Evolutionary conservation across 2,329 filamentous ascomycete species (phyloP).

Genomic region (Cladophialophora chaetospira): DNA sequence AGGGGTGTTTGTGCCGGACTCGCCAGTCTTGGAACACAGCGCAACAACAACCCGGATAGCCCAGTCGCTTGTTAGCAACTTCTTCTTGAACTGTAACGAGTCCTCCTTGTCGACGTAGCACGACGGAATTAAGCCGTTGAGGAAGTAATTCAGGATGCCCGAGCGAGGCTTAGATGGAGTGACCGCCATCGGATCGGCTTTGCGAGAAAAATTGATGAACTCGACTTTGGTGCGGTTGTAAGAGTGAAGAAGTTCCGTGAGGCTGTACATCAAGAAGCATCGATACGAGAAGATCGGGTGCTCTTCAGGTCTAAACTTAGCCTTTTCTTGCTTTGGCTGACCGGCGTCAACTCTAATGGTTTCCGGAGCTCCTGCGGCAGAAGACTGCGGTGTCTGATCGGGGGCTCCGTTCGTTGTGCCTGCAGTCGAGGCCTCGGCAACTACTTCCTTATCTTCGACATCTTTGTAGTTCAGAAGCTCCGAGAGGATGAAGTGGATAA

Average conservation of each 20-base stretch:
- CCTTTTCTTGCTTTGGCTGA: constrained; percentile 67
- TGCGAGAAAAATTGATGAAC: constrained; percentile 98
- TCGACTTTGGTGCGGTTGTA: constrained; percentile 97
- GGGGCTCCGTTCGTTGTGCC: constrained; percentile 37
- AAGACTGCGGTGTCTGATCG: constrained; percentile 44
- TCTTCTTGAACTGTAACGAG: constrained; percentile 78
- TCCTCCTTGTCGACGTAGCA: constrained; percentile 65
- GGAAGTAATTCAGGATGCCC: constrained; percentile 88
- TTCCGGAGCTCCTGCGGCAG: constrained; percentile 42
- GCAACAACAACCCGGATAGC: constrained; percentile 85
- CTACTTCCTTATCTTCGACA: constrained; percentile 77
- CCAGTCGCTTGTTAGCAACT: constrained; percentile 77
- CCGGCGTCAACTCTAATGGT: constrained; percentile 1
- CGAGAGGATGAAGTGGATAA: constrained; percentile 90
- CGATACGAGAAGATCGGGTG: constrained; percentile 96
- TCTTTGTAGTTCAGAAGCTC: constrained; percentile 91
- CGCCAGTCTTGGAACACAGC: constrained; percentile 82
- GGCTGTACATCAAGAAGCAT: constrained; percentile 88
- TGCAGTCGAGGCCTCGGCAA: constrained; percentile 35
- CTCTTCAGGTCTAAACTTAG: constrained; percentile 83
- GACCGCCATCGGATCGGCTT: constrained; percentile 75
- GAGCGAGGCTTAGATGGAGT: constrained; percentile 94
- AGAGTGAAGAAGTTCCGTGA: constrained; percentile 85
- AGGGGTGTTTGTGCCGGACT: constrained; percentile 57
- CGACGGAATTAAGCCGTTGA: constrained; percentile 73